A percentile compares a stretch with the other conserved stretches of the same genome.
Evolutionary conservation across 2,329 filamentous ascomycete species (phyloP).

Genomic region (Seiridium unicorne): DNA sequence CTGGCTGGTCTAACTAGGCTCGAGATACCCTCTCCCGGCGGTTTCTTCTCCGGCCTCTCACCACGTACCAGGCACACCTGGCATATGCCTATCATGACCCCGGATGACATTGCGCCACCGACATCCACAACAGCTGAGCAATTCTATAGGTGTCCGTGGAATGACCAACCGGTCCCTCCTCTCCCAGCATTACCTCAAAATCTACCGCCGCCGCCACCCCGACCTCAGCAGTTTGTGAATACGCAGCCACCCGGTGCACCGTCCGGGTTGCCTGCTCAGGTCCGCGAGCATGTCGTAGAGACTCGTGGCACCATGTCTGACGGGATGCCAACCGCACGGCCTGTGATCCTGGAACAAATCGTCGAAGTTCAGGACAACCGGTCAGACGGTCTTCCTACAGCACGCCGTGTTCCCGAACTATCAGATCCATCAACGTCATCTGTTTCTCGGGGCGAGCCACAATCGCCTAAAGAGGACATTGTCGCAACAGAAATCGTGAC

Average conservation of each 20-base stretch:
- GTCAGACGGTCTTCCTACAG: slow-evolving; percentile 25
- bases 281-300: slow-evolving; percentile 30
- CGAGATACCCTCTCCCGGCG: slow-evolving; percentile 87
- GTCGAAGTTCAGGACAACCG: slow-evolving; percentile 31
- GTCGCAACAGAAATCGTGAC: slow-evolving; percentile 63
- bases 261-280: slow-evolving; percentile 68
- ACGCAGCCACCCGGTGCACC: slow-evolving; percentile 41
- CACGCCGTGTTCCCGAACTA: slow-evolving; percentile 22
- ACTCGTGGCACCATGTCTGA: slow-evolving; percentile 45
- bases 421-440: slow-evolving; percentile 28
- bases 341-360: slow-evolving; percentile 39
- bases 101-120: slow-evolving; percentile 59
- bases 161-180: slow-evolving; percentile 37
- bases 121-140: slow-evolving; percentile 89
- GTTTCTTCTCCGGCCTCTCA: slow-evolving; percentile 85
- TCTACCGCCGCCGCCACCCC: slow-evolving; percentile 33
- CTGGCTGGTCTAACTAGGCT: slow-evolving; percentile 74
- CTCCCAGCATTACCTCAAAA: slow-evolving; percentile 24
- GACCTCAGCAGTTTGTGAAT: slow-evolving; percentile 33
- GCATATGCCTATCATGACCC: slow-evolving; percentile 60
- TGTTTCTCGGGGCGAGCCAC: slow-evolving; percentile 27
- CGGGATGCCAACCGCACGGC: slow-evolving; percentile 67
- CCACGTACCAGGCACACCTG: slow-evolving; percentile 77
- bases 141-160: slow-evolving; percentile 87
- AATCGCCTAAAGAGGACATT: slow-evolving; percentile 52